A percentile compares a stretch with the other conserved stretches of the same genome.
These are phyloP conservation scores for Emericellopsis atlantica DNA, from an alignment of 2,329 filamentous ascomycete genomes.

Conservation along the genomic window DNA sequence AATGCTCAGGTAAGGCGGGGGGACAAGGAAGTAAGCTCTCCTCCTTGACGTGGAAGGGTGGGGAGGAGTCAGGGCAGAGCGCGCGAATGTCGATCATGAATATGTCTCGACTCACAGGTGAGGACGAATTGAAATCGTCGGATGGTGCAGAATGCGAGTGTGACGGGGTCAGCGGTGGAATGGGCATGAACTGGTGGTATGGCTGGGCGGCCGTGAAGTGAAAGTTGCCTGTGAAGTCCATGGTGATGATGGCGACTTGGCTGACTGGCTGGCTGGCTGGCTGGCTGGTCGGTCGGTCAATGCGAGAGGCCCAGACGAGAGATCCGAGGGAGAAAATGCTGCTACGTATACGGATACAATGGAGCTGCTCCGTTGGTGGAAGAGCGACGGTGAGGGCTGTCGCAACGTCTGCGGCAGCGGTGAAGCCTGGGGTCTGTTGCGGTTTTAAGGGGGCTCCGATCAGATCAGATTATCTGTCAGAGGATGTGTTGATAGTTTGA, in stretches of 20 bases:
- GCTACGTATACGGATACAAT: too few relatives aligned
- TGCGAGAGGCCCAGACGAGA: too few relatives aligned
- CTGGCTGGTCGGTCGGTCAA: too few relatives aligned
- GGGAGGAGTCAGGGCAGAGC: slow-evolving; percentile 9
- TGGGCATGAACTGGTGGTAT: slow-evolving; percentile 40
- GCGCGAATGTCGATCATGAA: neutral
- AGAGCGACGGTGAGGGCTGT: neutral
- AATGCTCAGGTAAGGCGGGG: slow-evolving; percentile 19
- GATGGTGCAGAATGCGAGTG: slow-evolving; percentile 41
- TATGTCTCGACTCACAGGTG: slow-evolving; percentile 31
- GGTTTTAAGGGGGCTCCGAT: too few relatives aligned
- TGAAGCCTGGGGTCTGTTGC: neutral
- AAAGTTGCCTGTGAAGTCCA: slow-evolving; percentile 39
- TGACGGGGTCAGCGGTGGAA: slow-evolving; percentile 41
- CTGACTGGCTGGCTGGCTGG: neutral
- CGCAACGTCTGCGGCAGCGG: neutral
- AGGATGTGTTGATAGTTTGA: too few relatives aligned
- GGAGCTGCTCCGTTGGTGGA: too few relatives aligned
- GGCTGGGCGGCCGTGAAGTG: slow-evolving; percentile 27
- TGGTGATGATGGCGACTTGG: slow-evolving; percentile 12
- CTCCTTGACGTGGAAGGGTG: slow-evolving; percentile 12
- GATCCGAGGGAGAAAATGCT: neutral
- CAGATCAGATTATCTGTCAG: too few relatives aligned
- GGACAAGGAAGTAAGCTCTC: neutral
- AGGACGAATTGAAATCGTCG: slow-evolving; percentile 42